Percentiles rank a stretch among this genome's conserved stretches.
phyloP scores from a whole-genome alignment of 1,284 basidiomycete species.

The Ganoderma leucocontextum region DNA sequence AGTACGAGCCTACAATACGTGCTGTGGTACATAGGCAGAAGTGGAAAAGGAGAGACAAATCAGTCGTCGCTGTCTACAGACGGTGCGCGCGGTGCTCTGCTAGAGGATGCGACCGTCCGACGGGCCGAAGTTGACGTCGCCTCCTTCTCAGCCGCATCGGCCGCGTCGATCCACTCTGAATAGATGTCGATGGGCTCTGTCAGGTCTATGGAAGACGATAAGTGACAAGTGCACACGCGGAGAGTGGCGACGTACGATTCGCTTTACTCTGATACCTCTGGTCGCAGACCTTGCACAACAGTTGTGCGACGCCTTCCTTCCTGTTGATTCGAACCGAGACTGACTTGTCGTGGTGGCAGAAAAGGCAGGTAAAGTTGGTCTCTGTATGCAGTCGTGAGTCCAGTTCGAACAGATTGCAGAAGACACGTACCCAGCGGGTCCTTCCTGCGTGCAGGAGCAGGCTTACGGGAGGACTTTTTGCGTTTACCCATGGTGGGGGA shows the following conservation, averaged over 20 bases:
- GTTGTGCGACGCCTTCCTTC: conserved; percentile 81
- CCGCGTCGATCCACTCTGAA: conserved; percentile 92
- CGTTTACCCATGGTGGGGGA: conserved; percentile 75
- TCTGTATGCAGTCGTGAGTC: conserved; percentile 53
- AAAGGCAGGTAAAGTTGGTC: conserved; percentile 84
- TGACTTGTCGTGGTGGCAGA: conserved; percentile 91
- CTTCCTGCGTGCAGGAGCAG: conserved; percentile 61
- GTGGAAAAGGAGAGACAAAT: conserved; percentile 34
- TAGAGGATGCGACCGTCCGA: conserved; percentile 66
- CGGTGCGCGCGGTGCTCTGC: conserved; percentile 51
- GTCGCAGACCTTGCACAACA: conserved; percentile 83
- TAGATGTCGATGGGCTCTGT: conserved; percentile 92
- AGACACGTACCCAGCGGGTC: conserved; percentile 70
- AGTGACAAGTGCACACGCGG: conserved; percentile 28
- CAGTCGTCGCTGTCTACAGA: conserved; percentile 52
- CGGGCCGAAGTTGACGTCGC: conserved; percentile 48
- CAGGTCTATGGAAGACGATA: conserved; percentile 58
- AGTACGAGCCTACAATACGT: conserved; percentile 9
- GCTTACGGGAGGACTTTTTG: conserved; percentile 86
- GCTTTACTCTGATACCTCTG: conserved; percentile 86
- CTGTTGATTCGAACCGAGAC: conserved; percentile 87
- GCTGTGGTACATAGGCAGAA: background rate
- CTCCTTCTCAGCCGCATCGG: conserved; percentile 82
- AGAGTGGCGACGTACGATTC: conserved; percentile 67
- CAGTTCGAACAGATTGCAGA: background rate